These are phyloP conservation scores for Termitomyces sp. DNA, from an alignment of 768 basidiomycete genomes.

Conservation along the genomic window DNA sequence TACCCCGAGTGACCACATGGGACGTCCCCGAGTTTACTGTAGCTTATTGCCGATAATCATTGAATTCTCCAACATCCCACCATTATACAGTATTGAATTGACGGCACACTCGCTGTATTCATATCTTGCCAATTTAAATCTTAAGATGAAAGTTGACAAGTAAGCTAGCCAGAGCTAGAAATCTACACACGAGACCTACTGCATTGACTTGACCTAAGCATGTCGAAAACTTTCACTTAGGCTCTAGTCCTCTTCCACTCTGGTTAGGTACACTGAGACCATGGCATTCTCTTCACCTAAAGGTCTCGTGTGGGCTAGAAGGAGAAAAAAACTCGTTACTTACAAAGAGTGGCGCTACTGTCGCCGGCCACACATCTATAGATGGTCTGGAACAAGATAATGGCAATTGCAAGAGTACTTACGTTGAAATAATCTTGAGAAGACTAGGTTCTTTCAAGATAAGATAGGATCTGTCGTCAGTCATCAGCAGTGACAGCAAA, in stretches of 20 bases:
- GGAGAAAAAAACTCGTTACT: neutral
- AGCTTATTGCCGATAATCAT: neutral
- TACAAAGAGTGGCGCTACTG: neutral
- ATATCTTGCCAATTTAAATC: neutral
- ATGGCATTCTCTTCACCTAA: neutral
- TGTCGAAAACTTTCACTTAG: neutral
- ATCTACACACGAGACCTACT: neutral
- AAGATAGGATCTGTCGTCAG: neutral
- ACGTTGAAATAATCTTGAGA: neutral
- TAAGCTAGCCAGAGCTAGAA: neutral
- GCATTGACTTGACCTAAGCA: neutral
- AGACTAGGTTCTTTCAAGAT: neutral
- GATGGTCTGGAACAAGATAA: neutral
- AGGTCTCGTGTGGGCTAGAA: neutral
- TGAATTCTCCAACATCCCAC: neutral
- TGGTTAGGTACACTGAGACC: neutral
- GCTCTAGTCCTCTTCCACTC: neutral
- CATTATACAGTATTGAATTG: neutral
- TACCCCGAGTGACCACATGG: neutral
- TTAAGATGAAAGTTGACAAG: neutral
- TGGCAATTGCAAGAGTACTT: neutral
- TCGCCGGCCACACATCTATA: neutral
- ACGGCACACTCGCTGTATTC: neutral
- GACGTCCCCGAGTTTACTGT: neutral
- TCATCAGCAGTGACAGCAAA: neutral